Evolutionary conservation across 176 grass and related monocot species (phyloP), one percentile per base, ranked within the genome.

Genomic region (Bothriochloa decipiens): DNA sequence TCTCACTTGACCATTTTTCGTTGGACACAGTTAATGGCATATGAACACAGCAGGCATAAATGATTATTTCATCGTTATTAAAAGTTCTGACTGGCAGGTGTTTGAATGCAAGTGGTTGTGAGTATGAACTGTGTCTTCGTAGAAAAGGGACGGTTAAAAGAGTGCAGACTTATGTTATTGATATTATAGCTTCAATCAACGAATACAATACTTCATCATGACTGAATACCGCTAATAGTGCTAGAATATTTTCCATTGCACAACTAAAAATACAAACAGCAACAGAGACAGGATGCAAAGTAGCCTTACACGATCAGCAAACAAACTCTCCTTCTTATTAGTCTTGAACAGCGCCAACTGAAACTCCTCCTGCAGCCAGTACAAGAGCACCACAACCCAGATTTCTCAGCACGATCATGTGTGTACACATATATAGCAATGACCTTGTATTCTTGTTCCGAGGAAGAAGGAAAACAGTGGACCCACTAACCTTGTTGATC

Each of bases 281-380:
- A 27, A 29, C 71, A 29, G 13, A 22, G 8, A 77, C 20, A 40
- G 26, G 6, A 16, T 7, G 36, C 75, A 73, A 46, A 68, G n/a
- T 63, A 43, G 72, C 23, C 89, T 85, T 89, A 99, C 96, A 25
- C 96, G 89, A 84, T 98, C 96, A 68, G 96, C 91, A 81, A 98
- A 98, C 71, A 98, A 86, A 37, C 93, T 98, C 74, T 94, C 96
- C 85, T 95, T 95, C 77, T 92, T 99, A 65, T 86, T 96, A 37
- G 93, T 98, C 91, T 99, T 99, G 75, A 99, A 99, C 52, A 99
- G 69, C 12, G 93, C 96, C 45, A 99, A 83, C 86, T 99, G 96
- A 75, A 99, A 96, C 82, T 99, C 91, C 86, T 95, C 96, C 93
- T 99, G 92, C 80, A 84, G 11, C 47, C 60, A 45, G 67, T 2